phyloP scores from a whole-genome alignment of 164 flowering plant species.

The Stephania yunnanensis region DNA sequence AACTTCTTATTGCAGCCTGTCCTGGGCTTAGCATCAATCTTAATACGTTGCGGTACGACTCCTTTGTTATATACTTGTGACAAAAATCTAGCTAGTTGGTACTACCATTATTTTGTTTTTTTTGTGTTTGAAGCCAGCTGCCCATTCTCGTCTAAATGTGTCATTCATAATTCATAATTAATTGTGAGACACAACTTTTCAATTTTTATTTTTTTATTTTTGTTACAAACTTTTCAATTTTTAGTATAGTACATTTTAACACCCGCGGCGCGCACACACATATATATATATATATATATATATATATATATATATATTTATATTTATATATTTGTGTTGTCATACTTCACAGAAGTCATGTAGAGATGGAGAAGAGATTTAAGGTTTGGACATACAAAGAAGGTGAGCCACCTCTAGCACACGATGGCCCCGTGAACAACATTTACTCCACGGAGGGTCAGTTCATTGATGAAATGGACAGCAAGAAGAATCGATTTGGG shows the following conservation, averaged over 20 bases:
- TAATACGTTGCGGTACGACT: too few relatives aligned
- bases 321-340: neutral
- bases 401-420: slow-evolving; percentile 55
- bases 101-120: neutral
- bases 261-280: too few relatives aligned
- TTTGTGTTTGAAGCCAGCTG: too few relatives aligned
- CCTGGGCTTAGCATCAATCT: too few relatives aligned
- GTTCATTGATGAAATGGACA: slow-evolving; percentile 51
- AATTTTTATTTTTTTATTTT: too few relatives aligned
- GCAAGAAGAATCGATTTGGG: slow-evolving; percentile 22
- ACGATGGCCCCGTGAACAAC: slow-evolving; percentile 46
- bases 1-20: too few relatives aligned
- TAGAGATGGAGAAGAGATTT: slow-evolving; percentile 70
- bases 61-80: too few relatives aligned
- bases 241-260: neutral
- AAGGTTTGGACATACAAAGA: slow-evolving; percentile 60
- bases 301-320: too few relatives aligned
- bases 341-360: slow-evolving; percentile 46
- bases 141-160: too few relatives aligned
- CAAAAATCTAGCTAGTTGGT: neutral
- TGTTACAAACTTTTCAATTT: too few relatives aligned
- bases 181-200: too few relatives aligned
- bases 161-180: neutral
- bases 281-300: too few relatives aligned
- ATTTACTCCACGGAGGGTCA: slow-evolving; percentile 62